Base-by-base conservation (phyloP, 1,284 basidiomycete genomes). In the Volvariella volvacea region DNA sequence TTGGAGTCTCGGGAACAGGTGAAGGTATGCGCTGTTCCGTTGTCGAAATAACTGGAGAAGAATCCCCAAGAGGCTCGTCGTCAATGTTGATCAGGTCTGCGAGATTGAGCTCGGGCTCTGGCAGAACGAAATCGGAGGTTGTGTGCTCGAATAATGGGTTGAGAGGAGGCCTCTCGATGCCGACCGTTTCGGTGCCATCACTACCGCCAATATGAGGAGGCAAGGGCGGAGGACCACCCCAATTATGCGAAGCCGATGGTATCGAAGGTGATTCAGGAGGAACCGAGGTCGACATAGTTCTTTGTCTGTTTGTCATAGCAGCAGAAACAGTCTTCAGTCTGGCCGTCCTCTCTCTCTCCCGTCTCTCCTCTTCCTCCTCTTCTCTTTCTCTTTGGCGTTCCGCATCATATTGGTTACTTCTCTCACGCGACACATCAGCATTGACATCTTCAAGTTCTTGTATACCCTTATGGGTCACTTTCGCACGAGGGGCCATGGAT, bases 391-490 rank as follows among this genome's bases (percentile, higher is more conserved):
- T 69, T 54, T 79, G 73, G 39, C 71, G 66, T 53, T 83, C 79
- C 34, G n/a, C 34, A 36, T 36, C 34, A 15, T 20, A 16, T n/a
- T 36, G n/a, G 6, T 6, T 28, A 12, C 25, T 28, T 50, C 71
- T 67, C 51, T 78, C 70, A 56, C 74, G 69, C 41, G 67, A 64
- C 28, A 60, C 50, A 36, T 73, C 70, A n/a, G 77, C 83, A 50
- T 77, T 76, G 42, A 81, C 65, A 60, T 83, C 80, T 60, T 92
- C 90, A 54, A 92, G 88, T 54, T 89, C 81, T 67, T 92, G 82
- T 50, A 91, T 66, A 47, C 90, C 90, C 64, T 92, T 92, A 68
- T 92, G 90, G 16, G 89, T 92, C 50, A 90, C 84, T 63, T 92
- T 92, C 30, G 88, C 83, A 54, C 84, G 82, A 47, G 89, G 89